These are phyloP conservation scores for Apiospora aurea DNA, from an alignment of 2,329 filamentous ascomycete genomes.

Conservation along the genomic window DNA sequence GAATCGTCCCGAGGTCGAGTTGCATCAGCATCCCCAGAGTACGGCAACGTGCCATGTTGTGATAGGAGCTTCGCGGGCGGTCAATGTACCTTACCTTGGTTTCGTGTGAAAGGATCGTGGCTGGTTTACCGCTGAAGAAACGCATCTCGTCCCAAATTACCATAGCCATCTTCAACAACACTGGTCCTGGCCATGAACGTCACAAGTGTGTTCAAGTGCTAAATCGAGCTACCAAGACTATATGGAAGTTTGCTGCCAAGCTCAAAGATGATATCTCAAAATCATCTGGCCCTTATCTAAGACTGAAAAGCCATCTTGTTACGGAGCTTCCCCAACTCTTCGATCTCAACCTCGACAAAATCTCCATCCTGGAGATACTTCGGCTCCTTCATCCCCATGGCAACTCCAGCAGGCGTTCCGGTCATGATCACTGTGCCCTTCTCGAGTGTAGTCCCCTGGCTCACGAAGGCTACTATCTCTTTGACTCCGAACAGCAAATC, in stretches of 20 bases:
- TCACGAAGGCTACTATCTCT: slow-evolving; percentile 46
- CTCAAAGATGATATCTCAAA: no score
- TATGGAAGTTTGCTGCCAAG: no score
- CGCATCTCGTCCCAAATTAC: no score
- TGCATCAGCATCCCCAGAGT: background rate
- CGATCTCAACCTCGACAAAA: slow-evolving; percentile 47
- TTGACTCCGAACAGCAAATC: slow-evolving; percentile 55
- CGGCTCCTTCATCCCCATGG: slow-evolving; percentile 27
- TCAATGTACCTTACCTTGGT: background rate
- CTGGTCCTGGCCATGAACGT: no score
- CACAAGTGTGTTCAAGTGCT: no score
- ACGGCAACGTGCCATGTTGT: background rate
- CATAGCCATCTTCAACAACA: no score
- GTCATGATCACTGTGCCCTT: slow-evolving; percentile 55
- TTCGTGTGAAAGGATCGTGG: no score
- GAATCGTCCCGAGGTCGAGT: background rate
- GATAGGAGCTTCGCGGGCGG: background rate
- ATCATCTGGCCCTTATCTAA: background rate
- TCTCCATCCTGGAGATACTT: slow-evolving; percentile 28
- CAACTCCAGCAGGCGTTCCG: slow-evolving; percentile 50
- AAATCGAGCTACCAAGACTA: no score
- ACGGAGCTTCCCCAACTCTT: slow-evolving; percentile 3
- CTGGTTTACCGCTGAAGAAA: no score
- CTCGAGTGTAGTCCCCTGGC: slow-evolving; percentile 50
- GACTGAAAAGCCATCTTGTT: background rate